A percentile compares a stretch with the other conserved stretches of the same genome.
Conservation (phyloP, 1,139 yeast species). For the Zygoascus hellenicus region DNA sequence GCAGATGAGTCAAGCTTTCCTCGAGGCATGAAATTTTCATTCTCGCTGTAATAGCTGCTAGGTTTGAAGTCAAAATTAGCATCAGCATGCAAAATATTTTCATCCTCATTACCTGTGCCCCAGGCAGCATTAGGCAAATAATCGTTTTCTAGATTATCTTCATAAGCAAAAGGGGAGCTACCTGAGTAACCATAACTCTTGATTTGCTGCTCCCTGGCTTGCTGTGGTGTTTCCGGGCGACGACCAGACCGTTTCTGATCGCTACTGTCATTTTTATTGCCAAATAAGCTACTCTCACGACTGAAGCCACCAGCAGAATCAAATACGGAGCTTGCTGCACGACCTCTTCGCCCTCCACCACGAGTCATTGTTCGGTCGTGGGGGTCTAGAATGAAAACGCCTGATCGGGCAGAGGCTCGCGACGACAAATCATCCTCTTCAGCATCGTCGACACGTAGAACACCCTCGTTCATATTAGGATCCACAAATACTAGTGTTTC, state of each 20-base stretch:
- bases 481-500: conserved; percentile 26
- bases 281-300: not conserved
- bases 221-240: too few relatives aligned
- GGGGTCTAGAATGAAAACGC: not conserved
- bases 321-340: conserved; percentile 8
- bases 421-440: conserved; percentile 14
- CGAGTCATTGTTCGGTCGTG: conserved; percentile 1
- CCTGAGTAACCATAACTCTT: not conserved
- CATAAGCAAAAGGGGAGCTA: not conserved
- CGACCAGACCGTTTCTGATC: not conserved
- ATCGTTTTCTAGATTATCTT: conserved; percentile 9
- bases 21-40: conserved; percentile 41
- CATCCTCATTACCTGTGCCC: conserved; percentile 15
- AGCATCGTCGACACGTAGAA: not conserved
- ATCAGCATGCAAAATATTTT: not conserved
- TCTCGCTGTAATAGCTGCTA: conserved; percentile 38
- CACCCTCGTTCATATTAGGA: conserved; percentile 18
- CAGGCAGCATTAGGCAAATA: conserved; percentile 27
- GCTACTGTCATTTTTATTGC: conserved; percentile 8
- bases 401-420: conserved; percentile 9
- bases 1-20: conserved; percentile 39
- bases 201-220: too few relatives aligned
- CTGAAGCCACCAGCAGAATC: conserved; percentile 2
- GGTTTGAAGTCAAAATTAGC: conserved; percentile 28
- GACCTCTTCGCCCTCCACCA: conserved; percentile 9